Base-by-base conservation (phyloP, 148 eudicot genomes). In the Rheum nobile region DNA sequence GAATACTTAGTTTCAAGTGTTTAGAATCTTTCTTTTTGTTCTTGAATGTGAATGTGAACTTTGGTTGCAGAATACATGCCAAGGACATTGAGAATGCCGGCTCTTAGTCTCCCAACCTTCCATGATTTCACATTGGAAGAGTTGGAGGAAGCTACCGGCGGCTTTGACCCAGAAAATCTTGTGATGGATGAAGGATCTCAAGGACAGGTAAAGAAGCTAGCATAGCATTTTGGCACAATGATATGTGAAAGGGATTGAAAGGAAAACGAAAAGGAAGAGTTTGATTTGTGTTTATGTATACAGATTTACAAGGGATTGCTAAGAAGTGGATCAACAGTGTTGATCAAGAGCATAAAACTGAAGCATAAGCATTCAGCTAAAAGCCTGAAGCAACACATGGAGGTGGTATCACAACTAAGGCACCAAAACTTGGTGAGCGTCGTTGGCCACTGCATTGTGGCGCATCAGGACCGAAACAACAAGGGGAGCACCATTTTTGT, bases 111-210 rank as follows among this genome's bases (percentile, higher is more conserved):
- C 50, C 91, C 93, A 47, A 79, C 92, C 4, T 95, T 86, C 71
- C 84, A 74, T 41, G 82, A 84, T 57, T 91, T 83, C 76, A 83
- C 96, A 70, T 48, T 90, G 54, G 90, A 88, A 57, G 97, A 95
- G 65, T 81, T 95, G 73, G 93, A 95, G 82, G 97, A 90, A 41
- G 98, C 96, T 16, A 90, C 93, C 16, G 86, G 91, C 80, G 85
- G 86, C 74, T 95, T 95, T 44, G 96, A 91, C 54, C 71, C 77
- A 24, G 55, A 84, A 71, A 89, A 89, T 81, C 78, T 91, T 74
- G 82, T 90, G 46, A 79, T 79, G 42, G 93, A 84, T 81, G 90
- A 80, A 24, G 47, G 48, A 35, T 84, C 89, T 76, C 88, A 84
- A 34, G 93, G 86, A 76, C 91, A 89, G 88, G 97, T 94, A 79